A percentile compares a stretch with the other conserved stretches of the same genome.
phyloP scores from a whole-genome alignment of 2,329 filamentous ascomycete genomes.

The Fusarium circinatum region DNA sequence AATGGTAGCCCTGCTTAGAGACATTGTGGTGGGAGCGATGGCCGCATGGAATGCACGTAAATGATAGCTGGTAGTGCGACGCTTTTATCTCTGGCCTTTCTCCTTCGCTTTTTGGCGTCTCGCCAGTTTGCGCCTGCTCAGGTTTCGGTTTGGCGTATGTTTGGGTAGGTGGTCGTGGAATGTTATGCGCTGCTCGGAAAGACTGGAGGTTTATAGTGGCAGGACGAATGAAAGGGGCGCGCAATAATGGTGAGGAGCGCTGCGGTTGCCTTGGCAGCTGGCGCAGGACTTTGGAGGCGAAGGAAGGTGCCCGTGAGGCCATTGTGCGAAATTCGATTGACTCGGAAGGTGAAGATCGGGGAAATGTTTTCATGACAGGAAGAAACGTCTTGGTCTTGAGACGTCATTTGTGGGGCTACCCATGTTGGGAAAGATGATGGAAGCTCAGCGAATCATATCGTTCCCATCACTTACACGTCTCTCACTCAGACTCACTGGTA shows the following conservation, averaged over 20 bases:
- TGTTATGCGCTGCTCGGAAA: conserved; percentile 49
- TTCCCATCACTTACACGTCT: conserved; percentile 23
- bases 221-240: conserved; percentile 9
- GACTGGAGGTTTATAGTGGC: conserved; percentile 14
- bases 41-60: conserved; percentile 90
- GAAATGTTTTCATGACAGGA: conserved; percentile 33
- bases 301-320: conserved; percentile 43
- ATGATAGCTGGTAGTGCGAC: conserved; percentile 86
- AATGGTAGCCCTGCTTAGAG: conserved; percentile 94
- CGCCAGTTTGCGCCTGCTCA: conserved; percentile 15
- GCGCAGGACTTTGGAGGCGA: conserved; percentile 32
- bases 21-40: conserved; percentile 84
- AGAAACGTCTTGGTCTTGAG: conserved; percentile 20
- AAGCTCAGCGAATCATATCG: conserved; percentile 32
- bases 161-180: conserved; percentile 48
- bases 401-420: conserved; percentile 38
- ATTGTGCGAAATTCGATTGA: conserved; percentile 32
- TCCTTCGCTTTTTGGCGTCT: conserved; percentile 44
- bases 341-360: not conserved
- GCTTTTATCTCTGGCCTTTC: conserved; percentile 50
- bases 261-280: conserved; percentile 28
- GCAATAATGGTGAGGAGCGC: conserved; percentile 27
- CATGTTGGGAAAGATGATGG: conserved; percentile 13
- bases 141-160: conserved; percentile 22
- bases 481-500: not conserved